Evolutionary conservation across 192 early-diverging fungal species (phyloP).

Genomic region (Backusella morwellensis): DNA sequence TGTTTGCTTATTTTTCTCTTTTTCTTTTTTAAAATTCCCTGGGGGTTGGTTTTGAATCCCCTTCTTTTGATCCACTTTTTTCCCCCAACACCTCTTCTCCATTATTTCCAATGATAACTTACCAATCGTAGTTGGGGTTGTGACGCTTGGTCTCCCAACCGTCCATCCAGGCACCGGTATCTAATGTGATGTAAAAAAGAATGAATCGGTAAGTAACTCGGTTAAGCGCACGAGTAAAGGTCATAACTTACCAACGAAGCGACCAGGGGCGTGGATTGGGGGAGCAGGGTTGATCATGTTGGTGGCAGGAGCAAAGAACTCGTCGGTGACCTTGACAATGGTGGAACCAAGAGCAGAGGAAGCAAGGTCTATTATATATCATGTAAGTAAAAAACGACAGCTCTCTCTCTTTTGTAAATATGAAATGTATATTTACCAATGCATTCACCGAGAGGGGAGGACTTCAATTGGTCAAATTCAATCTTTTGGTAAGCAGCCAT

Average conservation of each 20-base stretch:
- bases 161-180: conserved; percentile 75
- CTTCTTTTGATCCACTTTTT: neutral
- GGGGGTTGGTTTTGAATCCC: neutral
- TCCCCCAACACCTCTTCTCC: neutral
- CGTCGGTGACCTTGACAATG: conserved; percentile 80
- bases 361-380: conserved; percentile 68
- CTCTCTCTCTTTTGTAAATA: neutral
- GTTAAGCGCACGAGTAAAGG: neutral
- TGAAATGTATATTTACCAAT: conserved; percentile 10
- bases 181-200: conserved; percentile 33
- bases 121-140: conserved; percentile 88
- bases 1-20: neutral
- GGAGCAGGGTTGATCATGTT: conserved; percentile 75
- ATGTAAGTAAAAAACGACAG: neutral
- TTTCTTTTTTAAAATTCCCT: no score
- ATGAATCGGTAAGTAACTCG: conserved; percentile 6
- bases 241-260: conserved; percentile 49
- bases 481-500: conserved; percentile 21
- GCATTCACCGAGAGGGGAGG: conserved; percentile 13
- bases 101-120: neutral
- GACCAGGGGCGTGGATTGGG: conserved; percentile 61
- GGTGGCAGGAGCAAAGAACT: conserved; percentile 88
- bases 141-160: conserved; percentile 95
- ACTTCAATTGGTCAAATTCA: conserved; percentile 17
- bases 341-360: conserved; percentile 64